Evolutionary conservation across 352 stramenopile species (phyloP), one percentile per base, ranked within the genome.

Genomic region (Globisporangium middletonii): DNA sequence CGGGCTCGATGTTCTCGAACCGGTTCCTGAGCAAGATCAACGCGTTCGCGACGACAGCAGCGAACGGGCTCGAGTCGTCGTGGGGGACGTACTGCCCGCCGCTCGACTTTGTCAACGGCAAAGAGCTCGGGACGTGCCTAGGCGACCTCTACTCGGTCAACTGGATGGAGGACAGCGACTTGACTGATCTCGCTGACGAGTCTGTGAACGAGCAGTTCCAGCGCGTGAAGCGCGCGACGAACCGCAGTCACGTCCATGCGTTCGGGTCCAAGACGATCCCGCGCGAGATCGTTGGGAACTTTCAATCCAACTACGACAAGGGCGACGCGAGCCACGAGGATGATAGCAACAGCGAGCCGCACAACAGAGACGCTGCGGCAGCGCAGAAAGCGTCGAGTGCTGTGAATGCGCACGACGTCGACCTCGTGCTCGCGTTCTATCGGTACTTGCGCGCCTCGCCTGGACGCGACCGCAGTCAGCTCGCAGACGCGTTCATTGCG

Each of bases 161-260:
- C 53, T 97, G 86, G 85, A 95, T 97, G 81, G 79, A 96, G 59
- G 86, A 97, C 69, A 95, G 83, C 57, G 88, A 97, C 56, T 67
- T 76, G 33, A 89, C 80, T 4, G 79, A 92, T 53, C 62, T 94
- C 16, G 88, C 86, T 15, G 74, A 54, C 3, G 86, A 97, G 59
- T 87, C 83, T 12, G 67, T 97, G n/a, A 74, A 67, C 28, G 65
- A 77, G 33, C 89, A 97, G 69, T 95, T 79, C 55, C 58, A 76
- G 13, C 59, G 70, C 8, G 73, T 96, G 33, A 86, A 92, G 64
- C 69, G 73, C 4, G 69, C 74, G 68, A 96, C 88, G 9, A 83
- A 67, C 41, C 80, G 81, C 71, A 96, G 86, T 63, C 89, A 96
- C 57, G 86, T 94, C 37, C 72, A 87, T 19, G 64, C 71, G n/a